Base-by-base conservation (phyloP, 257 asterid species). In the Thymus quinquecostatus region DNA sequence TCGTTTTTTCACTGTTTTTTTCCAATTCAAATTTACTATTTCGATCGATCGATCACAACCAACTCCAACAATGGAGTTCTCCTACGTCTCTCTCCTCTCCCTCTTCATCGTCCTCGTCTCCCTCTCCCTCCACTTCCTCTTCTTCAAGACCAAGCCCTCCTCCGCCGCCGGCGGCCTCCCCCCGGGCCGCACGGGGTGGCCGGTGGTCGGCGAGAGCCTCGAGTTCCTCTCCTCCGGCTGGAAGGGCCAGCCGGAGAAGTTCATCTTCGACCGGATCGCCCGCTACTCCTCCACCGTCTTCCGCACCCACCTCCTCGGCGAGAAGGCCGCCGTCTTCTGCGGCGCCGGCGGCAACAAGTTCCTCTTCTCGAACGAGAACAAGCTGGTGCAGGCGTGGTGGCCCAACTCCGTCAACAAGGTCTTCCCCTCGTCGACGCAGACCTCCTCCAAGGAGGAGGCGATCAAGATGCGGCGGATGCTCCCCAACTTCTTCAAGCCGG, bases 311-410 rank as follows among this genome's bases (percentile, higher is more conserved):
- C 86, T 86, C 38, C 30, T 86, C 0, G 89, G 89, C 9, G 89
- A 81, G 43, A 12, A 38, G 1, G 83, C 81, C 27, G 89, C 82
- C 3, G 89, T 86, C 3, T 76, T 86, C 47, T 80, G 83, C 72
- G 91, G 91, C 36, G 72, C 87, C 27, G 10, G n/a, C 13, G 84
- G 86, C 0, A 82, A 86, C 79, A 86, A 86, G n/a, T 86, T 83
- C 81, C 70, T 86, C 27, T 86, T 86, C 79, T 84, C 91, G 8
- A 83, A 84, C 82, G 91, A 86, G 78, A 86, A 84, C 78, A 83
- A 80, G 75, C 87, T 84, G 13, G 89, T 86, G 10, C 87, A 78
- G 9, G 68, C 86, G 6, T 86, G 92, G 92, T 84, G 87, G 92
- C 88, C 89, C 0, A 29, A 67, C 1, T 81, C 89, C 5, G 81